Evolutionary conservation across 2,329 filamentous ascomycete species (phyloP), one percentile per base, ranked within the genome.

Genomic region (Clarireedia paspali): DNA sequence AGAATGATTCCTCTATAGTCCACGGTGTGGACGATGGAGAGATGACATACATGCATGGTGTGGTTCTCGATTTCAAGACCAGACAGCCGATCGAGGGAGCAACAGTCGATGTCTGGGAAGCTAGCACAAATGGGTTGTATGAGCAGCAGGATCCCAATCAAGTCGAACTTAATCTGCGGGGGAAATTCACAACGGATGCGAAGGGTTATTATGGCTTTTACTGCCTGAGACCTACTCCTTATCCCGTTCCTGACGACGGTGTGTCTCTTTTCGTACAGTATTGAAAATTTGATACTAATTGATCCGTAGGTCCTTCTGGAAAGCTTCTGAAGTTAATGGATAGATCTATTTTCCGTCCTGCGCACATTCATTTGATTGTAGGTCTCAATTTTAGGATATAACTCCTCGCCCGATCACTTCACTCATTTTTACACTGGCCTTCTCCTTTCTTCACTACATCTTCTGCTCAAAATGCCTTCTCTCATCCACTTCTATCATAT

Each of bases 101-200:
- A 0, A 73, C 75, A 17, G 72, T 86, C 6, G 82, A 86, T 67
- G 74, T 83, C n/a, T 86, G 82, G 82, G 77, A 85, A 64, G 81
- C 81, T 1, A 80, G 78, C 1, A 82, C 82, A 1, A 85, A 86
- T 60, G 62, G 71, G 5, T 56, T 77, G 50, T 79, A 79, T 56
- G 82, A 85, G 67, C 81, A 85, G 68, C 83, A 86, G 67, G 83
- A 86, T 59, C 72, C 76, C 0, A 68, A 80, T 5, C 83, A 86
- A 67, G 72, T 75, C 5, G 82, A 85, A 53, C 78, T 77, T 65
- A 86, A 86, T 60, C 70, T 86, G 23, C 73, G 82, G n/a, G 83
- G 83, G 2, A 80, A 78, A 55, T 84, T 85, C 62, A 77, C 71
- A 52, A 85, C 82, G 0, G 79, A 80, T 56, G 71, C 72, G 26